phyloP scores from a whole-genome alignment of 768 basidiomycete species.

The Kwoniella shandongensis region DNA sequence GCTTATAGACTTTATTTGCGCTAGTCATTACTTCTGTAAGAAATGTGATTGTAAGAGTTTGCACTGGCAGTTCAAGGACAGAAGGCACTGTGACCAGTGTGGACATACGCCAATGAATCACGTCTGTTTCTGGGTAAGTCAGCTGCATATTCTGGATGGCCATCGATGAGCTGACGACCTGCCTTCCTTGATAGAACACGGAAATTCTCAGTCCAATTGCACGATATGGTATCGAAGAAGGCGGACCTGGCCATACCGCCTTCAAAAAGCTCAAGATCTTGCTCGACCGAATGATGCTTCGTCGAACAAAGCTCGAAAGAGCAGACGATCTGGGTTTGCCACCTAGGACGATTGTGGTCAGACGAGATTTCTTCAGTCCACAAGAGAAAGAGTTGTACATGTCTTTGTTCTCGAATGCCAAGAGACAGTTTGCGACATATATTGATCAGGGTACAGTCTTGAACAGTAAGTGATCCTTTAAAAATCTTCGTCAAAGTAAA shows the following conservation, averaged over 20 bases:
- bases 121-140: slow-evolving; percentile 74
- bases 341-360: slow-evolving; percentile 82
- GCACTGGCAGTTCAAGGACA: slow-evolving; percentile 88
- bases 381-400: slow-evolving; percentile 95
- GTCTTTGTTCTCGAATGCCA: slow-evolving; percentile 87
- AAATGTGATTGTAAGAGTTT: slow-evolving; percentile 88
- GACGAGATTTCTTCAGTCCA: slow-evolving; percentile 88
- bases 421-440: slow-evolving; percentile 85
- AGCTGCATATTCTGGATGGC: not conserved
- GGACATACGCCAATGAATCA: slow-evolving; percentile 56
- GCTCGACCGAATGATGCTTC: slow-evolving; percentile 90
- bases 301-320: slow-evolving; percentile 70
- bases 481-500: too few species aligned
- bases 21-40: slow-evolving; percentile 60
- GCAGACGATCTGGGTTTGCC: slow-evolving; percentile 96
- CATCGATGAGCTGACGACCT: not conserved
- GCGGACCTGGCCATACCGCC: slow-evolving; percentile 71
- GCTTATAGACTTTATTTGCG: slow-evolving; percentile 8
- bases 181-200: slow-evolving; percentile 62
- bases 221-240: slow-evolving; percentile 66
- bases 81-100: slow-evolving; percentile 70
- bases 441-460: slow-evolving; percentile 84
- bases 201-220: slow-evolving; percentile 96
- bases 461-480: slow-evolving; percentile 73
- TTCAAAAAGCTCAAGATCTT: slow-evolving; percentile 91